Conservation (phyloP, 208 protist genomes). For the Acanthamoeba polyphaga region DNA sequence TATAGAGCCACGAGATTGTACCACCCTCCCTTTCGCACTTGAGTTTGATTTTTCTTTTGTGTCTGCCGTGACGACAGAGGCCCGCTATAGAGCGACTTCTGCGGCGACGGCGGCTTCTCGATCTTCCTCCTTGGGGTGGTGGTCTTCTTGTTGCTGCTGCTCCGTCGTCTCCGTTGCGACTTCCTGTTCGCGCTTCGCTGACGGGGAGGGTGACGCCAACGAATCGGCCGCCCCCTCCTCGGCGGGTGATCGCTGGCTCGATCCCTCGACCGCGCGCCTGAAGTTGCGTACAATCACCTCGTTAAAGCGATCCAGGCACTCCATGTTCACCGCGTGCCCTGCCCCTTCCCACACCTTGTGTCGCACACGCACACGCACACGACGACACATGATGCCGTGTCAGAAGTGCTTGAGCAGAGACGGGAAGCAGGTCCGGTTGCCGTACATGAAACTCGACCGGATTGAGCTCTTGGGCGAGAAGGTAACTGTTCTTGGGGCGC, state of each 20-base stretch:
- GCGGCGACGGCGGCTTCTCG: neutral
- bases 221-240: neutral
- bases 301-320: slow-evolving; percentile 51
- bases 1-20: neutral
- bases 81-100: neutral
- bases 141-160: neutral
- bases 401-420: neutral
- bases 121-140: neutral
- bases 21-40: neutral
- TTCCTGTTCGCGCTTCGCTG: neutral
- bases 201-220: too few relatives aligned
- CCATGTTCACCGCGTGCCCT: slow-evolving; percentile 23
- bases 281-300: slow-evolving; percentile 39
- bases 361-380: neutral
- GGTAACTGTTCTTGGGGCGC: slow-evolving; percentile 28
- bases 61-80: too few relatives aligned
- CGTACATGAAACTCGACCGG: slow-evolving; percentile 8
- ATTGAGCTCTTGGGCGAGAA: neutral
- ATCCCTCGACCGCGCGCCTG: neutral
- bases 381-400: neutral
- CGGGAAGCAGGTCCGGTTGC: too few relatives aligned
- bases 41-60: neutral
- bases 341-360: slow-evolving; percentile 40
- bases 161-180: too few relatives aligned
- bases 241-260: neutral